Evolutionary conservation across 495 filamentous ascomycete species (phyloP), one percentile per base, ranked within the genome.

Genomic region (Neurospora intermedia): DNA sequence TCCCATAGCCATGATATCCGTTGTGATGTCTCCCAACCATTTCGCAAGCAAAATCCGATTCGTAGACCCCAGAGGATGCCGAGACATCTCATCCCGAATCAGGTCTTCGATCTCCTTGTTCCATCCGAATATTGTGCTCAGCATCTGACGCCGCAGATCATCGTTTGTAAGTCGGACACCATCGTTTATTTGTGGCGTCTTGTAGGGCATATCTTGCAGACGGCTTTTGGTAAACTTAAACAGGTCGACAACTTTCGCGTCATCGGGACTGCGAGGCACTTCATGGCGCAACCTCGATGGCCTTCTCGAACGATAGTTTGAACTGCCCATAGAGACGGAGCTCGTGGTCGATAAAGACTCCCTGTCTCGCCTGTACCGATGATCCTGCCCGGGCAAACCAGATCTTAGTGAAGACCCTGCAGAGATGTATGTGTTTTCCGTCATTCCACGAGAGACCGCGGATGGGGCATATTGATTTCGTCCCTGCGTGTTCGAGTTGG

Each of bases 121-220:
- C 94, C 95, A 98, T 11, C 96, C 96, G 83, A 99, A 99, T 1
- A 99, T 93, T 40, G 93, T 91, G 78, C 88, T 93, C 23, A 99
- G 84, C 96, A 98, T 98, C 82, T 97, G 93, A 45, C 87, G 89
- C 69, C 95, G 90, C 46, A 97, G 87, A 76, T 96, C 91, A 79
- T 98, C 92, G 38, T 94, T 90, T 3, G 91, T 95, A 39, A 96
- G 80, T 48, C 87, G 85, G 6, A 83, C 78, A 73, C 91, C 87
- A 73, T 93, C 91, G 40, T 88, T 77, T 18, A 86, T 85, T 23
- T 87, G 84, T 2, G 90, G 87, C 54, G 89, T 85, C 77, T 90
- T 89, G 79, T 93, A 96, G 2, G 91, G 89, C 43, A 97, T 89
- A 71, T 96, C 94, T 70, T 88, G 91, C 4, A 98, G 84, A 35